A percentile compares a stretch with the other conserved stretches of the same genome.
phyloP scores from a whole-genome alignment of 2,329 filamentous ascomycete genomes.

The Neonectria sp. region DNA sequence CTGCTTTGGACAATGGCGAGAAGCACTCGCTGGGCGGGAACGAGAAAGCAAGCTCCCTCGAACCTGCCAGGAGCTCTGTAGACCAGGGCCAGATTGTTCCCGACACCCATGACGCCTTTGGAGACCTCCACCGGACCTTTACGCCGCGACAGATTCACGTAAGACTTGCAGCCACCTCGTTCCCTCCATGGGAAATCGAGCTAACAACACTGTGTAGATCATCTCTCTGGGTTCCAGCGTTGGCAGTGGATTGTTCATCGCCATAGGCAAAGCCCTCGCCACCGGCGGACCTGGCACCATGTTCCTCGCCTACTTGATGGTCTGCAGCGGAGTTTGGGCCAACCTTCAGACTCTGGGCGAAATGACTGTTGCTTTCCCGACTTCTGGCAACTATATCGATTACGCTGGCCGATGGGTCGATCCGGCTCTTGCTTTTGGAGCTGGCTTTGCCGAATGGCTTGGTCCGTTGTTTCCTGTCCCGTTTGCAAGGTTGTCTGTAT shows the following conservation, averaged over 20 bases:
- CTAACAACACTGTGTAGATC: constrained; percentile 16
- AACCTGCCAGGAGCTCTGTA: constrained; percentile 3
- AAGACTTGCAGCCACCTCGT: neutral
- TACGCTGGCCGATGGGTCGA: constrained; percentile 41
- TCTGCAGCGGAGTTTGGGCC: constrained; percentile 38
- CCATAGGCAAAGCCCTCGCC: constrained; percentile 36
- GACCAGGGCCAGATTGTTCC: constrained; percentile 14
- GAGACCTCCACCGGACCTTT: constrained; percentile 12
- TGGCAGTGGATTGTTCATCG: constrained; percentile 40
- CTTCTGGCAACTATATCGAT: constrained; percentile 40
- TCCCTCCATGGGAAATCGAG: no score
- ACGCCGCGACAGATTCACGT: constrained; percentile 17
- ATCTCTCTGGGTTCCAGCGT: constrained; percentile 40
- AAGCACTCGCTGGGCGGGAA: constrained; percentile 3
- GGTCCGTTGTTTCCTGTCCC: constrained; percentile 18
- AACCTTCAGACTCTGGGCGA: constrained; percentile 37
- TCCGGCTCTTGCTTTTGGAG: constrained; percentile 38
- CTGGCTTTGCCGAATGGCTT: constrained; percentile 42
- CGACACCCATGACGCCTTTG: neutral
- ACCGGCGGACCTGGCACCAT: constrained; percentile 38
- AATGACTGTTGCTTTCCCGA: constrained; percentile 40
- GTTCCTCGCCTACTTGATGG: constrained; percentile 38
- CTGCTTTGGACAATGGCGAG: neutral
- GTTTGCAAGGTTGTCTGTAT: neutral
- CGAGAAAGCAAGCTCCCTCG: constrained; percentile 5